Evolutionary conservation across 2,329 filamentous ascomycete species (phyloP).

Genomic region (Calonectria honghensis): DNA sequence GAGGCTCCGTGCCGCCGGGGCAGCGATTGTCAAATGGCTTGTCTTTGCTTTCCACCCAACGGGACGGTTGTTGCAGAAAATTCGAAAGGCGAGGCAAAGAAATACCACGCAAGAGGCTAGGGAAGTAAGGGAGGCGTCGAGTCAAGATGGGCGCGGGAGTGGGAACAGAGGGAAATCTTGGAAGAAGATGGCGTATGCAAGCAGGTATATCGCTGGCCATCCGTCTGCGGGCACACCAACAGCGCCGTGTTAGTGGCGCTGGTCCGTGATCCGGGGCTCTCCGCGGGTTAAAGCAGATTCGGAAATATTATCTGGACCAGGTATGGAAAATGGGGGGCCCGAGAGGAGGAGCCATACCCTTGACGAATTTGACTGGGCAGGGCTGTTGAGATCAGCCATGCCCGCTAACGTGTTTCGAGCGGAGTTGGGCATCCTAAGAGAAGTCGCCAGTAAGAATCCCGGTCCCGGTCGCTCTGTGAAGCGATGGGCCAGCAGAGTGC

Average conservation of each 20-base stretch:
- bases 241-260: conserved; percentile 59
- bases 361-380: conserved; percentile 60
- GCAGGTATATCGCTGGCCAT: conserved; percentile 59
- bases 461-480: conserved; percentile 48
- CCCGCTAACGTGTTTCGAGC: conserved; percentile 65
- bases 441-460: conserved; percentile 54
- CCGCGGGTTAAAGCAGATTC: conserved; percentile 68
- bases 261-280: conserved; percentile 65
- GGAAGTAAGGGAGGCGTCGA: conserved; percentile 52
- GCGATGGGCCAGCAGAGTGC: conserved; percentile 49
- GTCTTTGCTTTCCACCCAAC: conserved; percentile 36
- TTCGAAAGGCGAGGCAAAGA: conserved; percentile 48
- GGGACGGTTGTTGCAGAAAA: conserved; percentile 45
- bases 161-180: conserved; percentile 52
- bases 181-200: conserved; percentile 55
- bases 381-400: conserved; percentile 64
- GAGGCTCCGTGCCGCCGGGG: conserved; percentile 20
- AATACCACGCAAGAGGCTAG: conserved; percentile 54
- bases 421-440: conserved; percentile 59
- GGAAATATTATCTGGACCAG: conserved; percentile 69
- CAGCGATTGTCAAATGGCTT: conserved; percentile 24
- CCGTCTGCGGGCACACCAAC: conserved; percentile 58
- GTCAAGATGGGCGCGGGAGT: conserved; percentile 54
- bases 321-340: conserved; percentile 61
- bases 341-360: conserved; percentile 61